phyloP scores from a whole-genome alignment of 352 stramenopile genomes.

The Globisporangium abappressorium region DNA sequence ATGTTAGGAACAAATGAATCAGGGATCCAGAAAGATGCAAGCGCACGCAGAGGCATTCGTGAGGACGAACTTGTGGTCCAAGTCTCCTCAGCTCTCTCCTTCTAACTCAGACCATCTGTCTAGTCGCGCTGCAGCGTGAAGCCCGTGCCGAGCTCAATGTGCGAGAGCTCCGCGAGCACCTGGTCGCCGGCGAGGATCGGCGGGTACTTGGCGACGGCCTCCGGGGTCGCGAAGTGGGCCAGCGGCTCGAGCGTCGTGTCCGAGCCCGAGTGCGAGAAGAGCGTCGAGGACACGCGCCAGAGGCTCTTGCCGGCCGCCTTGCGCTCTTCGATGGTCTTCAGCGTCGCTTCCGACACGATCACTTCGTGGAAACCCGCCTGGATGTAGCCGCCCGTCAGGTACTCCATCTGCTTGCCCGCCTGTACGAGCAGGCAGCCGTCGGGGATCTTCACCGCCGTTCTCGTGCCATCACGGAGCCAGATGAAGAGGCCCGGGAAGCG shows the following conservation, averaged over 20 bases:
- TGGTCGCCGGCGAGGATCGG: slow-evolving; percentile 83
- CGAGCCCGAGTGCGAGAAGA: slow-evolving; percentile 90
- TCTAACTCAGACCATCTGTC: neutral
- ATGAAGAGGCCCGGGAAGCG: slow-evolving; percentile 90
- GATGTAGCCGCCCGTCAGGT: slow-evolving; percentile 90
- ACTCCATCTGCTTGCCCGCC: slow-evolving; percentile 92
- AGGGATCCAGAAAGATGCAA: neutral
- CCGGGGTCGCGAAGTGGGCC: slow-evolving; percentile 69
- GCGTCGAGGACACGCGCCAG: slow-evolving; percentile 91
- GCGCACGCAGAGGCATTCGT: neutral
- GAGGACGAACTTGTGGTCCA: neutral
- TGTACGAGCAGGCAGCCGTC: slow-evolving; percentile 88
- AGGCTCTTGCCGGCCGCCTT: slow-evolving; percentile 73
- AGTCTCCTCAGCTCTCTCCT: neutral
- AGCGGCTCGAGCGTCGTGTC: slow-evolving; percentile 85
- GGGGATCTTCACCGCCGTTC: slow-evolving; percentile 84
- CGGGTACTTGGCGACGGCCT: slow-evolving; percentile 70
- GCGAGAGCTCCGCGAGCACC: slow-evolving; percentile 81
- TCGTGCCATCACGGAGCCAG: slow-evolving; percentile 87
- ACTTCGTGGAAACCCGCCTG: slow-evolving; percentile 93
- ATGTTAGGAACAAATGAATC: neutral
- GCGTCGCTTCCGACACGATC: slow-evolving; percentile 72
- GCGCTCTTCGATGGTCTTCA: slow-evolving; percentile 64
- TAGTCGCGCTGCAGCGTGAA: slow-evolving; percentile 74
- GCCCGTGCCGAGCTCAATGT: slow-evolving; percentile 81